Conservation (phyloP, 164 flowering plant species). For the Vitis cinerea region DNA sequence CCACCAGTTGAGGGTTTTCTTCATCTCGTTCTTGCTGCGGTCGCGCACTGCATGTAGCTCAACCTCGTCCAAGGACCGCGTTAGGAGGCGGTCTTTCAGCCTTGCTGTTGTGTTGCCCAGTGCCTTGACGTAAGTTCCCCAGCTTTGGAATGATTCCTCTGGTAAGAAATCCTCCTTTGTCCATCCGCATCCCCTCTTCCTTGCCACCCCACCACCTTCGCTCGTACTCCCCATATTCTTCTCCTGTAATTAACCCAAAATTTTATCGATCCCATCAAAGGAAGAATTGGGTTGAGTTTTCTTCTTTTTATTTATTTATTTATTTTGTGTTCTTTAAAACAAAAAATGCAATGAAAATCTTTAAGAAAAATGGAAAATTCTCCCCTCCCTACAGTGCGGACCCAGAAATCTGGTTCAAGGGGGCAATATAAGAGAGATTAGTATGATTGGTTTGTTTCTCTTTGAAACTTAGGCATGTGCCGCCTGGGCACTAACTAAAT, state of each 20-base stretch:
- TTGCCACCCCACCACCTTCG: constrained; percentile 7
- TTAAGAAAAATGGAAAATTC: too few relatives aligned
- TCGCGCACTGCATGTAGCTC: constrained; percentile 32
- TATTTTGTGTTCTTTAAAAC: too few relatives aligned
- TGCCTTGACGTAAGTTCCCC: constrained; percentile 34
- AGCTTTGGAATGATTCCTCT: constrained; percentile 44
- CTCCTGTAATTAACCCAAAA: neutral
- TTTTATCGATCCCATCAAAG: too few relatives aligned
- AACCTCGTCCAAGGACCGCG: constrained; percentile 34
- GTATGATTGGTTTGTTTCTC: too few relatives aligned
- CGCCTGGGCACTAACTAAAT: too few relatives aligned
- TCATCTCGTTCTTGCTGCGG: constrained; percentile 43
- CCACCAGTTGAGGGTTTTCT: constrained; percentile 49
- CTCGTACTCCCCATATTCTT: constrained; percentile 5
- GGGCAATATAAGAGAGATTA: too few relatives aligned
- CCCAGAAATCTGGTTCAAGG: too few relatives aligned
- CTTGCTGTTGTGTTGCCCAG: constrained; percentile 25
- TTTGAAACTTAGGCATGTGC: too few relatives aligned
- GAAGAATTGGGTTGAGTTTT: too few relatives aligned
- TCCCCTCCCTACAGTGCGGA: too few relatives aligned
- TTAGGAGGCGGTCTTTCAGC: constrained; percentile 32
- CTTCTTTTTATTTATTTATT: too few relatives aligned
- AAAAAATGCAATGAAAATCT: too few relatives aligned
- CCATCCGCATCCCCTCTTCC: constrained; percentile 22
- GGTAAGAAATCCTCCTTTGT: constrained; percentile 46